phyloP scores from a whole-genome alignment of 2,329 filamentous ascomycete genomes.

The Cadophora sp. region DNA sequence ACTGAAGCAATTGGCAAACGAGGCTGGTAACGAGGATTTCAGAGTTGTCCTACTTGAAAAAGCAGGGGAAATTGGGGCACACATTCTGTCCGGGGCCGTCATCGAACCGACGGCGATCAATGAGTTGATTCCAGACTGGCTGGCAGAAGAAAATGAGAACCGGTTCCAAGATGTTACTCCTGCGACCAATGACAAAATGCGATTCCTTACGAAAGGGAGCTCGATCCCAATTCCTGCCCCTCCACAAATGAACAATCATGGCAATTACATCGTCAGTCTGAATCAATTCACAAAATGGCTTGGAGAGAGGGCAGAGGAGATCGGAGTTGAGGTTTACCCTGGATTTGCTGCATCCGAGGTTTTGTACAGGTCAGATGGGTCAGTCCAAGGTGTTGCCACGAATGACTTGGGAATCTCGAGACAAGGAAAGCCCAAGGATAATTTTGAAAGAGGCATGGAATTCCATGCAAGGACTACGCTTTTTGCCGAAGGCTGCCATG shows the following conservation, averaged over 20 bases:
- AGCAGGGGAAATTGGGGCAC: conserved; percentile 90
- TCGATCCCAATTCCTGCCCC: conserved; percentile 85
- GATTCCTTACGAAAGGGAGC: conserved; percentile 84
- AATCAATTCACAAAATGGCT: conserved; percentile 97
- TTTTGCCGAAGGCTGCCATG: conserved; percentile 94
- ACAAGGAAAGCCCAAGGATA: conserved; percentile 84
- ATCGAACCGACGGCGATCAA: conserved; percentile 88
- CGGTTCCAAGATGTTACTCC: conserved; percentile 89
- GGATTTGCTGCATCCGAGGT: conserved; percentile 96
- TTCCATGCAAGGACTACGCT: conserved; percentile 93
- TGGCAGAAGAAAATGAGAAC: conserved; percentile 84
- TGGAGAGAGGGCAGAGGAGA: conserved; percentile 92
- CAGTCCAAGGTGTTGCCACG: conserved; percentile 92
- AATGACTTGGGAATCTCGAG: conserved; percentile 89
- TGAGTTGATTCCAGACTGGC: conserved; percentile 93
- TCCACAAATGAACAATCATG: conserved; percentile 97
- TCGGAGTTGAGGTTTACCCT: conserved; percentile 94
- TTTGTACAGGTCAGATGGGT: conserved; percentile 84
- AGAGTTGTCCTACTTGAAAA: conserved; percentile 93
- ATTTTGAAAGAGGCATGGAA: conserved; percentile 97
- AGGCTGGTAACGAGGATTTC: conserved; percentile 94
- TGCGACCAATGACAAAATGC: conserved; percentile 85
- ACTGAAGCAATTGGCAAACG: conserved; percentile 93
- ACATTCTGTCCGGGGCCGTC: conserved; percentile 95
- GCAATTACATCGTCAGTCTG: conserved; percentile 96